Conservation (phyloP, 2,329 filamentous ascomycete species). For the Phaeosphaeriaceae sp. region DNA sequence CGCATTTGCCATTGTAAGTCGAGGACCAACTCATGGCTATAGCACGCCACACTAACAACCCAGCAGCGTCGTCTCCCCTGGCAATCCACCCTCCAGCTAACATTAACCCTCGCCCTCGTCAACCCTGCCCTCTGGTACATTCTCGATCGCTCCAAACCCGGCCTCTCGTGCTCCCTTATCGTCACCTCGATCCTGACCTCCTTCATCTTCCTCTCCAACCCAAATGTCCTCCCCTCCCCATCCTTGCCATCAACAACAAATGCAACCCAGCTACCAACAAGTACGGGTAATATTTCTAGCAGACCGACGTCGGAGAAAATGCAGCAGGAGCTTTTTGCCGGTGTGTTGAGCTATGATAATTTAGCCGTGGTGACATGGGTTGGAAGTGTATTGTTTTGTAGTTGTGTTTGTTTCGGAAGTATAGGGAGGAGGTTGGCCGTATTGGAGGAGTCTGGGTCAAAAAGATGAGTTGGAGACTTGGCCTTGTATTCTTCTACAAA, state of each 20-base stretch:
- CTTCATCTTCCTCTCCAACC: slow-evolving; percentile 75
- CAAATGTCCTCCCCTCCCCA: slow-evolving; percentile 72
- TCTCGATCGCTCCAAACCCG: slow-evolving; percentile 86
- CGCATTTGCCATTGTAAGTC: slow-evolving; percentile 80
- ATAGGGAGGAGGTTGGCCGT: slow-evolving; percentile 79
- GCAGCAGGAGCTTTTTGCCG: slow-evolving; percentile 52
- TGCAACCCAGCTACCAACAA: slow-evolving; percentile 24
- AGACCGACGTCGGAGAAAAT: slow-evolving; percentile 1
- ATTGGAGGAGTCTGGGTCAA: slow-evolving; percentile 28
- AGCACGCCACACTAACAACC: slow-evolving; percentile 8
- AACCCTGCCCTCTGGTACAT: slow-evolving; percentile 97
- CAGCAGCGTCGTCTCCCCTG: slow-evolving; percentile 83
- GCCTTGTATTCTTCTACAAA: no score
- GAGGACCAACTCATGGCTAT: neutral
- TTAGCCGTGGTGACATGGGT: slow-evolving; percentile 85
- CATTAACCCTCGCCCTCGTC: slow-evolving; percentile 83
- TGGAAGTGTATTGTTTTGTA: slow-evolving; percentile 91
- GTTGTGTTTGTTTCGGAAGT: slow-evolving; percentile 94
- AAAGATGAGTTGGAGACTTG: slow-evolving; percentile 8
- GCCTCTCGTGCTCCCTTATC: slow-evolving; percentile 77
- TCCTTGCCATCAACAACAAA: slow-evolving; percentile 31
- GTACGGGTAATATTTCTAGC: slow-evolving; percentile 7
- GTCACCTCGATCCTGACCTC: slow-evolving; percentile 78
- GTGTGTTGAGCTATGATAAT: slow-evolving; percentile 66
- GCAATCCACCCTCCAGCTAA: slow-evolving; percentile 93